Percentiles rank a stretch among this genome's conserved stretches.
These are phyloP conservation scores for Leccinum cinnamomeum DNA, from an alignment of 1,284 basidiomycete genomes.

Conservation along the genomic window DNA sequence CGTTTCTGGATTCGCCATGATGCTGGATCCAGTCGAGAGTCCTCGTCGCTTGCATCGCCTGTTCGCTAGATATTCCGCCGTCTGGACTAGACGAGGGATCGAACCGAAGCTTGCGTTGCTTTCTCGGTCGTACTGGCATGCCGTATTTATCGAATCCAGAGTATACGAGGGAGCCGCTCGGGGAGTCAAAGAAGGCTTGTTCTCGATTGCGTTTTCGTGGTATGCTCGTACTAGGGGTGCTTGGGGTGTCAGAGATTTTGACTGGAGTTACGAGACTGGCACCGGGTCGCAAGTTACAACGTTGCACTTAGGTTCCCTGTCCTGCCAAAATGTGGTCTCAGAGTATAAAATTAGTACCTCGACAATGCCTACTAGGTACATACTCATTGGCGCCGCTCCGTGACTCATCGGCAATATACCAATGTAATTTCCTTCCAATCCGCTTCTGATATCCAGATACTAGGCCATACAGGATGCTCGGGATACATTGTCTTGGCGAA, in stretches of 20 bases:
- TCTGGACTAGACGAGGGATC: conserved; percentile 29
- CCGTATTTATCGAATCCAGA: conserved; percentile 34
- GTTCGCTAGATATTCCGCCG: conserved; percentile 1
- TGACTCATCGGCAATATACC: too few relatives aligned
- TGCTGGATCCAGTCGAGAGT: conserved; percentile 4
- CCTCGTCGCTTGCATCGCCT: neutral
- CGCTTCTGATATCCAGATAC: too few relatives aligned
- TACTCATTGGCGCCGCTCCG: too few relatives aligned
- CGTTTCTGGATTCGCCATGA: neutral
- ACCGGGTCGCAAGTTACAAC: too few relatives aligned
- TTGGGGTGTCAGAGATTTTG: conserved; percentile 21
- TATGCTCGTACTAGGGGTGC: conserved; percentile 23
- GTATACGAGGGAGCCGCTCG: conserved; percentile 28
- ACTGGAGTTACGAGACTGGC: too few relatives aligned
- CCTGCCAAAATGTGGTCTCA: too few relatives aligned
- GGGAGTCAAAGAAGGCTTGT: conserved; percentile 31
- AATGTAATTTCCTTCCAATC: too few relatives aligned
- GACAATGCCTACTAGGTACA: too few relatives aligned
- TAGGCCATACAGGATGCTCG: too few relatives aligned
- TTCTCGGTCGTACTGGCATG: conserved; percentile 31
- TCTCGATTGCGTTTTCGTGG: conserved; percentile 32
- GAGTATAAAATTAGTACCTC: too few relatives aligned
- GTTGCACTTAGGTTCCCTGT: too few relatives aligned
- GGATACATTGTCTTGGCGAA: too few relatives aligned
- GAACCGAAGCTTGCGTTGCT: conserved; percentile 29